Evolutionary conservation across 106 monocot genomes (phyloP).

Genomic region (Dioscorea alata): DNA sequence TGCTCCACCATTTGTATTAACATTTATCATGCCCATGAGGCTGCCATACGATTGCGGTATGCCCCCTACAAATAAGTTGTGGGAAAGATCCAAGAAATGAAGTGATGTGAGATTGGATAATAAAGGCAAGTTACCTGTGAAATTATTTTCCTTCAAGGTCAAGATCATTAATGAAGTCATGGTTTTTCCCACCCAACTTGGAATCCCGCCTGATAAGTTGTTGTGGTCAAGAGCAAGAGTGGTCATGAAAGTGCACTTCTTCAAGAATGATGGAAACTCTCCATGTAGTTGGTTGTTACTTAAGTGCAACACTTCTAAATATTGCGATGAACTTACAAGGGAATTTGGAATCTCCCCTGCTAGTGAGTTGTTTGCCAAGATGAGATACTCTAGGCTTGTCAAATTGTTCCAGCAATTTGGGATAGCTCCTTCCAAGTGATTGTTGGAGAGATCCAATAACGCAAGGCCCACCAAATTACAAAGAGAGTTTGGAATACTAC

Average conservation of each 20-base stretch:
- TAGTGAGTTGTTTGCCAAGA: constrained; percentile 6
- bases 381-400: not conserved
- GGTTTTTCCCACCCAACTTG: not conserved
- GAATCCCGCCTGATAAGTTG: not conserved
- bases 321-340: not conserved
- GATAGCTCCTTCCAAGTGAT: not conserved
- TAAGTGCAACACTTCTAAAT: constrained; percentile 10
- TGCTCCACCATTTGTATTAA: not conserved
- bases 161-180: not conserved
- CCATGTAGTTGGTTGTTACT: constrained; percentile 16
- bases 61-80: not conserved
- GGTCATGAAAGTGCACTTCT: not conserved
- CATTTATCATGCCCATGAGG: not conserved
- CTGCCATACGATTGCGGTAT: not conserved
- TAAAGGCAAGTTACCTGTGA: not conserved
- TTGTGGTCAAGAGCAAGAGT: not conserved
- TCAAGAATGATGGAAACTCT: constrained; percentile 12
- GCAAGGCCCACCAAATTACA: not conserved
- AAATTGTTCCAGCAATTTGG: constrained; percentile 7
- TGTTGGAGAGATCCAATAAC: constrained; percentile 4
- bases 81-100: not conserved
- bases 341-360: not conserved
- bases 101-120: not conserved
- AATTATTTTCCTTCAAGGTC: not conserved
- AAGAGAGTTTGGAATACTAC: constrained; percentile 2